Evolutionary conservation across 495 filamentous ascomycete species (phyloP).

Genomic region (Glutinoglossum americanum): DNA sequence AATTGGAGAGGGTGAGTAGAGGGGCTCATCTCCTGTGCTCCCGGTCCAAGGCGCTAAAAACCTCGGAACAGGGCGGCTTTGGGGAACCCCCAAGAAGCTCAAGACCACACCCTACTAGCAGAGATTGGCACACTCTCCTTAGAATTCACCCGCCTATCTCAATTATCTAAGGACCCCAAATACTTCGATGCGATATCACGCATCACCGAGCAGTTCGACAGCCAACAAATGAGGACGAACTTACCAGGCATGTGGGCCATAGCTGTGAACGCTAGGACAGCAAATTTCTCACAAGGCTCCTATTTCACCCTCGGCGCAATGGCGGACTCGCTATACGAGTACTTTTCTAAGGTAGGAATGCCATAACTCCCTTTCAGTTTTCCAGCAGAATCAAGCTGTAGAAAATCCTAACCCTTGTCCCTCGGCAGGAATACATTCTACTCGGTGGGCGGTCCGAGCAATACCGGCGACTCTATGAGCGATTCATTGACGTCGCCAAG

Average conservation of each 20-base stretch:
- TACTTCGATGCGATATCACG: slow-evolving; percentile 20
- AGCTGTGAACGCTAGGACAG: slow-evolving; percentile 10
- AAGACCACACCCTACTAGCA: neutral
- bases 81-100: neutral
- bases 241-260: slow-evolving; percentile 20
- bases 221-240: slow-evolving; percentile 13
- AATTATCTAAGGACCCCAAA: slow-evolving; percentile 16
- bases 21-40: too few relatives aligned
- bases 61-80: too few relatives aligned
- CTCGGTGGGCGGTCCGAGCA: slow-evolving; percentile 4
- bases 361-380: too few relatives aligned
- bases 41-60: too few relatives aligned
- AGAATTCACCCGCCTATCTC: slow-evolving; percentile 20
- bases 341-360: slow-evolving; percentile 19
- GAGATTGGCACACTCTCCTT: slow-evolving; percentile 17
- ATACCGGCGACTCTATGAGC: slow-evolving; percentile 8
- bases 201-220: slow-evolving; percentile 14
- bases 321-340: slow-evolving; percentile 20
- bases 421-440: slow-evolving; percentile 2
- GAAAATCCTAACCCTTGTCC: too few relatives aligned
- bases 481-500: neutral
- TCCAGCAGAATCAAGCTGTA: too few relatives aligned
- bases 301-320: slow-evolving; percentile 19
- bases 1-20: slow-evolving; percentile 1
- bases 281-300: slow-evolving; percentile 5